Base-by-base conservation (phyloP, 78 protist genomes). In the Pirum gemmata region DNA sequence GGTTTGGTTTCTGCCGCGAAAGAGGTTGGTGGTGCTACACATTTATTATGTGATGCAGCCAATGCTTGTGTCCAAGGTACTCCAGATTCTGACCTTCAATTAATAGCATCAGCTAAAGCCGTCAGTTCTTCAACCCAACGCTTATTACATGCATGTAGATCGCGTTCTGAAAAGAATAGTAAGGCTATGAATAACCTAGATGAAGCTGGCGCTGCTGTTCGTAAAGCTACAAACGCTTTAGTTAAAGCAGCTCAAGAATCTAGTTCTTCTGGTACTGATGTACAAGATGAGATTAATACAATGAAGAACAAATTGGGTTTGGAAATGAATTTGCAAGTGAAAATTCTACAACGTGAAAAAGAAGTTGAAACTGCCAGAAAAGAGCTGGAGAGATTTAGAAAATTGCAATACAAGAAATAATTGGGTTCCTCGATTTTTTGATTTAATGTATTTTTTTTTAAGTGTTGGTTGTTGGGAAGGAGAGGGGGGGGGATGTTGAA, bases 1-100 rank as follows among this genome's bases (percentile, higher is more conserved):
- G 95, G 95, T 76, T 85, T 94, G 36, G 93, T 93, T 31, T 83
- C 92, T 2, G 96, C 96, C 26, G 95, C 96, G 39, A 91, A 92
- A 87, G 26, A 78, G 25, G 95, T 94, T 2, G 95, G 95, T 13
- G 83, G 67, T 0, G 86, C 94, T 18, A 92, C 94, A 0, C 41
- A 39, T 33, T 79, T 83, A 29, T 82, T 94, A 86, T 90, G 91
- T 35, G 92, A 91, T 77, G 91, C 91, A 26, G 96, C 96, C 83
- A 94, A 92, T 67, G 84, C 80, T 34, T 75, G 87, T n/a, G 94
- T 93, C 38, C 40, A 67, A 26, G 96, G 96, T 26, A 80, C 78
- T 8, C 80, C 73, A 26, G 87, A 83, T 38, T 40, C 89, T 21
- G 93, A 92, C 27, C 93, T 87, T 31, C 79, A 82, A 8, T 76